These are phyloP conservation scores for Neocallimastix lanati DNA, from an alignment of 192 early-diverging fungal genomes.

Conservation along the genomic window DNA sequence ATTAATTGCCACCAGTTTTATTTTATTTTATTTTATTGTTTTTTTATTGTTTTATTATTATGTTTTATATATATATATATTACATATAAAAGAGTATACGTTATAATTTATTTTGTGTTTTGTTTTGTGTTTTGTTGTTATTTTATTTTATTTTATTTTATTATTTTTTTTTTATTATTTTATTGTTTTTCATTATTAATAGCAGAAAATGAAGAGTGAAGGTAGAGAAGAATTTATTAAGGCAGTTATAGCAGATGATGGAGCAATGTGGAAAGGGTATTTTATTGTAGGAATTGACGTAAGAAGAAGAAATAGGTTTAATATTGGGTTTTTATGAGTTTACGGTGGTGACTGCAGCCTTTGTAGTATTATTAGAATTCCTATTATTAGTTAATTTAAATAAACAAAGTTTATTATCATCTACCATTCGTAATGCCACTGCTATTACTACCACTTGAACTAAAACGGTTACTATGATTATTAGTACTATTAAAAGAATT, in stretches of 20 bases:
- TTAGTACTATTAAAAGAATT: background rate
- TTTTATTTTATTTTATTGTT: too few relatives aligned
- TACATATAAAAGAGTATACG: too few relatives aligned
- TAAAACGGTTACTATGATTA: background rate
- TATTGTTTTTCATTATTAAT: background rate
- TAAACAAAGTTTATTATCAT: background rate
- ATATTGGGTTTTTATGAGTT: background rate
- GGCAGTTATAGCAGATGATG: background rate
- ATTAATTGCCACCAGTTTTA: too few relatives aligned
- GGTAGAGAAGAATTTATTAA: background rate
- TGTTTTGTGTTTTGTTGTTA: too few relatives aligned
- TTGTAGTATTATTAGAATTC: background rate
- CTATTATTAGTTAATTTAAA: background rate
- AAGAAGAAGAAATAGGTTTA: background rate
- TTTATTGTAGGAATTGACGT: background rate
- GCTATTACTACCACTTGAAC: background rate
- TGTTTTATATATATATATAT: too few relatives aligned
- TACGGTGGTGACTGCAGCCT: background rate
- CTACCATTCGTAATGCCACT: background rate
- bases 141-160: too few relatives aligned
- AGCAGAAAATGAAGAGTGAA: background rate
- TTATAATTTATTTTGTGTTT: too few relatives aligned
- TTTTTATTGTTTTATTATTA: too few relatives aligned
- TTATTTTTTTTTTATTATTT: background rate
- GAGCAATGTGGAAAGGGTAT: background rate